Evolutionary conservation across 2,329 filamentous ascomycete genomes (phyloP).

Genomic region (Venturia asperata): DNA sequence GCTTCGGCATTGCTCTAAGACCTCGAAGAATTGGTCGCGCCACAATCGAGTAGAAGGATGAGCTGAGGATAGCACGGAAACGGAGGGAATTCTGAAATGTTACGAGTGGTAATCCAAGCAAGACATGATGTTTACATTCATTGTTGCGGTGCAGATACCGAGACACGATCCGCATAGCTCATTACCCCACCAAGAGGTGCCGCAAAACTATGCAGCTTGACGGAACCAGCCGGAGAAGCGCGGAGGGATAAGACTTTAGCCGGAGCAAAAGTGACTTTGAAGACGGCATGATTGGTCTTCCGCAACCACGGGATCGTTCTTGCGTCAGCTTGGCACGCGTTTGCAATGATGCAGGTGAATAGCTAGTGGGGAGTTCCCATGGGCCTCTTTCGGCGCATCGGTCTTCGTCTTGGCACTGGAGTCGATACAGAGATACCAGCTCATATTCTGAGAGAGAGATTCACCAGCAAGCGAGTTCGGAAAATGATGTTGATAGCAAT

Average conservation of each 20-base stretch:
- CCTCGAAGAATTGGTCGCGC: neutral
- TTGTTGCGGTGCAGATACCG: conserved; percentile 1
- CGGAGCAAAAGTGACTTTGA: neutral
- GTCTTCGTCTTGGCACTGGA: neutral
- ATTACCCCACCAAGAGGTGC: neutral
- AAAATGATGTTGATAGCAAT: neutral
- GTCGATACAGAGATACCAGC: no score
- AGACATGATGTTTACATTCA: conserved; percentile 9
- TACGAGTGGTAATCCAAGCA: neutral
- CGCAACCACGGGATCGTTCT: neutral
- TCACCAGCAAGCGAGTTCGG: no score
- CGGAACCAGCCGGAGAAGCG: neutral
- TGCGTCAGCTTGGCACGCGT: neutral
- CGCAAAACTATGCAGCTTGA: neutral
- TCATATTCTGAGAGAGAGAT: no score
- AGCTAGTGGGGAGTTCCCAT: neutral
- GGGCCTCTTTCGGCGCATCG: neutral
- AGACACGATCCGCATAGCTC: conserved; percentile 1
- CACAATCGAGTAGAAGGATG: neutral
- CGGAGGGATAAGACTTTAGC: conserved; percentile 3
- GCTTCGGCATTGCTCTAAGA: conserved; percentile 10
- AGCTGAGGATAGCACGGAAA: neutral
- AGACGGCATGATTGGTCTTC: neutral
- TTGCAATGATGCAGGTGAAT: neutral
- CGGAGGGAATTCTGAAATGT: neutral